Evolutionary conservation across 495 filamentous ascomycete genomes (phyloP).

Genomic region (Chaetomium tenue): DNA sequence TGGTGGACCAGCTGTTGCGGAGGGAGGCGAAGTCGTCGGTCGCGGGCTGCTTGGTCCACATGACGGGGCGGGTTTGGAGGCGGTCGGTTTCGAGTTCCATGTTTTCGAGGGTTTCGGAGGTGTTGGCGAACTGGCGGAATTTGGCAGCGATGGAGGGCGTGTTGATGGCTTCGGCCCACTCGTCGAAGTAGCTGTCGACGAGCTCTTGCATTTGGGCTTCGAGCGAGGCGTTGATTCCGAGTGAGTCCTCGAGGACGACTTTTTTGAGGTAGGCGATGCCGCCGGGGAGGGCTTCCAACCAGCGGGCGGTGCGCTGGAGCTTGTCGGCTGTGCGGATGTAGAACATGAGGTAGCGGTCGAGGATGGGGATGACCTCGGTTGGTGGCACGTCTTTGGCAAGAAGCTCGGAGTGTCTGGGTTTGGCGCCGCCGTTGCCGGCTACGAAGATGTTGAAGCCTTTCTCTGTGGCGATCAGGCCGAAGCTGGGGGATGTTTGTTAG

Average conservation of each 20-base stretch:
- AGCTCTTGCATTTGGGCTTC: slow-evolving; percentile 89
- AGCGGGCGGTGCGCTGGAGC: slow-evolving; percentile 88
- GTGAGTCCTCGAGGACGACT: slow-evolving; percentile 83
- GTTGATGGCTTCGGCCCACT: slow-evolving; percentile 86
- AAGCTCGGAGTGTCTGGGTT: slow-evolving; percentile 81
- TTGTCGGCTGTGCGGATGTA: slow-evolving; percentile 97
- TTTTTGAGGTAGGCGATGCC: slow-evolving; percentile 81
- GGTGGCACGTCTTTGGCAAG: slow-evolving; percentile 87
- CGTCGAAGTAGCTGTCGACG: slow-evolving; percentile 87
- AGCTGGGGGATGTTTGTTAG: slow-evolving; percentile 49
- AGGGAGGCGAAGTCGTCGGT: slow-evolving; percentile 55
- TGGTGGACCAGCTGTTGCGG: slow-evolving; percentile 65
- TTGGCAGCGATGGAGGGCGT: slow-evolving; percentile 64
- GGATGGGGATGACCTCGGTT: slow-evolving; percentile 78
- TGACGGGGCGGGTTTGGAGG: slow-evolving; percentile 71
- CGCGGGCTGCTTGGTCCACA: slow-evolving; percentile 69
- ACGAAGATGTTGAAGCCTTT: slow-evolving; percentile 97
- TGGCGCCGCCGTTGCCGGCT: slow-evolving; percentile 88
- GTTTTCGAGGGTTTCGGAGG: slow-evolving; percentile 63
- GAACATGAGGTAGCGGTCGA: slow-evolving; percentile 93
- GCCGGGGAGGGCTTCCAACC: slow-evolving; percentile 85
- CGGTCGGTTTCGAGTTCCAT: slow-evolving; percentile 75
- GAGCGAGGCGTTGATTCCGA: slow-evolving; percentile 82
- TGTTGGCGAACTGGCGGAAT: slow-evolving; percentile 91
- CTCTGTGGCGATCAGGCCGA: slow-evolving; percentile 90